These are phyloP conservation scores for Nicotiana obtusifolia DNA, from an alignment of 257 asterid species.

Conservation along the genomic window DNA sequence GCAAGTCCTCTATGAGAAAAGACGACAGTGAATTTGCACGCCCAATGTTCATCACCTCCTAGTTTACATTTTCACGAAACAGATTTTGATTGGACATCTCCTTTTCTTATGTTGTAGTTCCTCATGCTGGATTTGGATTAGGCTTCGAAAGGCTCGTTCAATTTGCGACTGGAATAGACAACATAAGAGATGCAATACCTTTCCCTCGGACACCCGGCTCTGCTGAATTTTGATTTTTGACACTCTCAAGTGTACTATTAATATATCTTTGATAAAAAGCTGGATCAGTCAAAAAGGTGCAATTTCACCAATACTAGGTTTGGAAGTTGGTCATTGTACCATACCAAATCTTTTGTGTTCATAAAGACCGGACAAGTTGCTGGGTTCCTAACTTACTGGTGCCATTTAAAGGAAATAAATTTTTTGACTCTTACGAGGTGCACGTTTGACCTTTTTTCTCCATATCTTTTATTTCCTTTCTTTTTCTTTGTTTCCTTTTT, in stretches of 20 bases:
- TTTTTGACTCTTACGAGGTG: background rate
- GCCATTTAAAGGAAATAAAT: background rate
- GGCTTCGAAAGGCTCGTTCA: conserved; percentile 98
- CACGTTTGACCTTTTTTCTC: background rate
- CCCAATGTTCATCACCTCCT: background rate
- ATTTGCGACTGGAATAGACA: conserved; percentile 88
- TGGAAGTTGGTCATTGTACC: background rate
- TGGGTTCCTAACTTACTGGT: background rate
- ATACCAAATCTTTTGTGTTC: background rate
- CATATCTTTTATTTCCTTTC: background rate
- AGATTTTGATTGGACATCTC: background rate
- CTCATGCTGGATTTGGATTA: conserved; percentile 96
- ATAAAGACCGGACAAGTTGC: background rate
- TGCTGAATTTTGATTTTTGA: conserved; percentile 65
- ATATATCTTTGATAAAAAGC: background rate
- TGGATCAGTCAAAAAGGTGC: background rate
- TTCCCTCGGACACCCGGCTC: conserved; percentile 94
- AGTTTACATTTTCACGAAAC: background rate
- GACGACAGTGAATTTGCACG: background rate
- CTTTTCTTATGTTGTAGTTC: conserved; percentile 44
- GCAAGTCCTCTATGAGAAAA: background rate
- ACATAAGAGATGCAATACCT: conserved; percentile 88
- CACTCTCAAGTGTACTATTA: background rate
- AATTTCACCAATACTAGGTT: background rate
- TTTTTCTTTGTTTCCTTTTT: background rate